These are phyloP conservation scores for Ogataea wickerhamii DNA, from an alignment of 805 yeast species.

Conservation along the genomic window DNA sequence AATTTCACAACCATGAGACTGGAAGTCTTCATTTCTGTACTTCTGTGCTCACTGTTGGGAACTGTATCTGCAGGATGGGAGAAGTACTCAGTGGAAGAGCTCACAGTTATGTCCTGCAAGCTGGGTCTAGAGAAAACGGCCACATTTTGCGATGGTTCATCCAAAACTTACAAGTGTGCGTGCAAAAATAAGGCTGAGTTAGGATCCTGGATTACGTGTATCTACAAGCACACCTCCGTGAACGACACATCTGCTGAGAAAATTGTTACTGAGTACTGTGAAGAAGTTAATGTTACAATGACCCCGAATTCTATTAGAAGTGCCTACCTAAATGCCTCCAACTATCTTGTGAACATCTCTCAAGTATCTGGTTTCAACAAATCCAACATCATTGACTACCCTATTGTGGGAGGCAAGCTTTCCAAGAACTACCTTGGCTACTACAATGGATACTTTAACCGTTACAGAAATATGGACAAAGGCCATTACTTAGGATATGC, in stretches of 20 bases:
- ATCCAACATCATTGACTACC: constrained; percentile 32
- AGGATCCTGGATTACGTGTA: constrained; percentile 29
- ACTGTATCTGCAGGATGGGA: constrained; percentile 9
- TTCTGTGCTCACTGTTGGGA: not conserved
- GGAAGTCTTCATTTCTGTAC: not conserved
- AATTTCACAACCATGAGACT: no score
- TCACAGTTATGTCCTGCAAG: constrained; percentile 19
- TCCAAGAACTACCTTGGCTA: constrained; percentile 23
- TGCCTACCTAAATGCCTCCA: constrained; percentile 41
- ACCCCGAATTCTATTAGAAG: constrained; percentile 34
- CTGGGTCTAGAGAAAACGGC: constrained; percentile 19
- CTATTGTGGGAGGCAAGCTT: constrained; percentile 30
- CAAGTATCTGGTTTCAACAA: constrained; percentile 30
- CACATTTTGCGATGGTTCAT: constrained; percentile 17
- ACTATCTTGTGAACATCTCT: constrained; percentile 35
- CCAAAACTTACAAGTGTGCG: constrained; percentile 18
- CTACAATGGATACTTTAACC: constrained; percentile 24
- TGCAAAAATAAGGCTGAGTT: constrained; percentile 28
- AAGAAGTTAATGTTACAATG: constrained; percentile 20
- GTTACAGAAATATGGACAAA: constrained; percentile 36
- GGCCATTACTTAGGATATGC: constrained; percentile 47
- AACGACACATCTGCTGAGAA: constrained; percentile 19
- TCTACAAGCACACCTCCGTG: constrained; percentile 12
- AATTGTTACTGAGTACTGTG: constrained; percentile 21
- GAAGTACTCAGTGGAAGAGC: constrained; percentile 15